These are phyloP conservation scores for Suhomyces terraborum DNA, from an alignment of 1,139 yeast species.

Conservation along the genomic window DNA sequence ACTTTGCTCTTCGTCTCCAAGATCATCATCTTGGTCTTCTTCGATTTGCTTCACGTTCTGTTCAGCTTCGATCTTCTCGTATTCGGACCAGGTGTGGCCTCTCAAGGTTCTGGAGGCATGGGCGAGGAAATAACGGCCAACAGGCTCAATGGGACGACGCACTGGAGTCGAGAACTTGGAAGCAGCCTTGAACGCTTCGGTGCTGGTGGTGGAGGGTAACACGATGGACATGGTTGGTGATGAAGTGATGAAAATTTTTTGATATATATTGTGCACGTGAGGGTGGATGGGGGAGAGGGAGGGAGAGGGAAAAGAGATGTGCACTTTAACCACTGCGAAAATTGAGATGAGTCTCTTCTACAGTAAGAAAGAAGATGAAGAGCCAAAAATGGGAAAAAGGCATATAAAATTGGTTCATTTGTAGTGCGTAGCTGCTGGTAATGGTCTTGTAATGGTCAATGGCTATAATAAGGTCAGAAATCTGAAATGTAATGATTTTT, in stretches of 20 bases:
- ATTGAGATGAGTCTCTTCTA: too few relatives aligned
- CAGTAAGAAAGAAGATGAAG: too few relatives aligned
- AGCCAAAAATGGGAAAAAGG: too few relatives aligned
- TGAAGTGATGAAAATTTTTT: constrained; percentile 13
- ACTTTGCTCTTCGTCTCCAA: constrained; percentile 75
- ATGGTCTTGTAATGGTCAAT: too few relatives aligned
- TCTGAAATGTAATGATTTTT: too few relatives aligned
- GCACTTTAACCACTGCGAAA: too few relatives aligned
- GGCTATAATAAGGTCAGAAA: too few relatives aligned
- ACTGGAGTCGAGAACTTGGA: constrained; percentile 63
- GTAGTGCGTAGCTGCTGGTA: too few relatives aligned
- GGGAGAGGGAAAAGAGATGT: neutral
- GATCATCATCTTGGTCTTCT: constrained; percentile 67
- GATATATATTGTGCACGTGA: constrained; percentile 6
- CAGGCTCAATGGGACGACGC: constrained; percentile 93
- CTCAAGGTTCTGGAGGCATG: constrained; percentile 95
- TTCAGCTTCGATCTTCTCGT: constrained; percentile 90
- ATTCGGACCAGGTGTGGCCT: constrained; percentile 99
- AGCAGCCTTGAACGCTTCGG: constrained; percentile 53
- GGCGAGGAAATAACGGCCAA: constrained; percentile 92
- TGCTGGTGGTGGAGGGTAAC: constrained; percentile 45
- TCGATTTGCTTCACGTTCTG: constrained; percentile 78
- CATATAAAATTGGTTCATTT: too few relatives aligned
- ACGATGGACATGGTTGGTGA: constrained; percentile 36
- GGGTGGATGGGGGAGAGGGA: neutral